Base-by-base conservation (phyloP, 1,284 basidiomycete genomes). In the Cystobasidium pallidum region DNA sequence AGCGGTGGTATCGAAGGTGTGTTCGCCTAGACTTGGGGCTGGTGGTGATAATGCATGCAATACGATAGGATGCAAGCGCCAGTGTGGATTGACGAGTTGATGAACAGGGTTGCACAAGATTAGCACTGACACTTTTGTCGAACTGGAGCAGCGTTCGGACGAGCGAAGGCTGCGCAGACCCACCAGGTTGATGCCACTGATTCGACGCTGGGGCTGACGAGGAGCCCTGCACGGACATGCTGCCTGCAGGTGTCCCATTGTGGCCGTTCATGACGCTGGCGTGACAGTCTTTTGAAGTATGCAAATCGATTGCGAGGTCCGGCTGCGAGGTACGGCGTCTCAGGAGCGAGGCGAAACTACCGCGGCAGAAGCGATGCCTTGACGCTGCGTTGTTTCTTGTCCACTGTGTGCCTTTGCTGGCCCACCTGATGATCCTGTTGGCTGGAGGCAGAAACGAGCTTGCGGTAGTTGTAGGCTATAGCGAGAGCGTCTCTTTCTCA, bases 241-340 rank as follows among this genome's bases (percentile, higher is more conserved):
- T 30, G 43, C 26, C 21, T 43, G 30, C 58, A 61, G 58, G 39
- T 32, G 30, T 45, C 36, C 43, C 39, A 13, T 43, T 43, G n/a
- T 61, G 58, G 43, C 58, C 58, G 58, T 61, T 61, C 58, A 61
- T 61, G n/a, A n/a, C n/a, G 58, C 58, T 58, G 32, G 54, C 32
- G 7, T 8, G 24, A 15, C 10, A 36, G 30, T 21, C 30, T n/a
- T 3, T 57, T 10, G 54, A 28, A 28, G 52, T 54, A 13, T 55
- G 24, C 13, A 30, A 30, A 15, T 36, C 24, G 32, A 34, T 32
- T 57, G 54, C 26, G 58, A 26, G 36, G 8, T 36, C 45, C 7
- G 7, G 7, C 7, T 39, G 36, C 36, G 13, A 13, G 36, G 13
- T 39, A 13, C n/a, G 58, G 26, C 21, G 39, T 45, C 19, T 8